Base-by-base conservation (phyloP, 2,329 filamentous ascomycete genomes). In the Fusarium bulbicola region DNA sequence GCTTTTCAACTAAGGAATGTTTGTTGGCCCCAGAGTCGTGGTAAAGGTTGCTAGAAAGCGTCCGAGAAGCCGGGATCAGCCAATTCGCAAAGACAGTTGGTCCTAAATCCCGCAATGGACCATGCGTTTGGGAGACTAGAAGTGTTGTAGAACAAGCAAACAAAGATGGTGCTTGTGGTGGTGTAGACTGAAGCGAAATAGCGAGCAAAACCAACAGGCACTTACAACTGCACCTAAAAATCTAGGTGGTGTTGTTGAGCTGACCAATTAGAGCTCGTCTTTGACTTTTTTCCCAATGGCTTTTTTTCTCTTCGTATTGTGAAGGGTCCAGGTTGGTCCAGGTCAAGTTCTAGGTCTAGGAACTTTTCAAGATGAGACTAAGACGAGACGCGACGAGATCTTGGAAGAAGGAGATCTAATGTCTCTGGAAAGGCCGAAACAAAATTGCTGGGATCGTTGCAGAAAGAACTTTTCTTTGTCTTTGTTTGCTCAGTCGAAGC, bases 81-180 rank as follows among this genome's bases (percentile, higher is more conserved):
- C 42, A 57, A 63, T 60, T 26, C 26, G 40, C 21, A 50, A 36
- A 66, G 39, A 34, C n/a, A 46, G 52, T 65, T 65, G 67, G 62
- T 40, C 50, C 59, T 42, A 46, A 59, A 43, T 20, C 46, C 40
- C 40, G 30, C 26, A 63, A 52, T 59, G 47, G 30, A 52, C 50
- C 56, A 57, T 61, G 39, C 45, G 40, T 59, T 52, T 24, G 47
- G 67, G 60, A 58, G 52, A 61, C 61, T 67, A 50, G 32, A 56
- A 21, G 39, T 54, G 56, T 28, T 61, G 59, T 45, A 68, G 57
- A 72, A 53, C 52, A 74, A 72, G 52, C 71, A 74, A 72, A 65
- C 46, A 47, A 30, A 61, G 39, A 67, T 26, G 34, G 45, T 60
- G 32, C 21, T 30, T 50, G 56, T 49, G 40, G 57, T 32, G 52